Conservation (phyloP, 169 alveolate genomes). For the Plasmodium chabaudi region DNA sequence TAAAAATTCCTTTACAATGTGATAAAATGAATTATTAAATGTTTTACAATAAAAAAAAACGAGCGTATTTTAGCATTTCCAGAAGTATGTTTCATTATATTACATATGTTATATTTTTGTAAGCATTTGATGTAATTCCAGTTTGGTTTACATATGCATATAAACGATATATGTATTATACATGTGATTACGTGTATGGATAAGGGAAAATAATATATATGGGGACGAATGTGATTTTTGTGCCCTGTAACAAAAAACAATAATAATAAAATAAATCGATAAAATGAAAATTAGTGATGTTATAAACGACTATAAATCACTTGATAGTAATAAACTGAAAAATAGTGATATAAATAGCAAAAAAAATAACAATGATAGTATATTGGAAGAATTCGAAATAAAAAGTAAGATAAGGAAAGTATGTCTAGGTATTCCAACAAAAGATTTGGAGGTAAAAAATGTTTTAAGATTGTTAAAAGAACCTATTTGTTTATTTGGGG, state of each 20-base stretch:
- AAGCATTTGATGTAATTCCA: too few species aligned
- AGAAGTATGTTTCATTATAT: too few species aligned
- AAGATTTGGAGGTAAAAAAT: slow-evolving; percentile 79
- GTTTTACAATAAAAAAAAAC: too few species aligned
- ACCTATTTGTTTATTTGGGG: slow-evolving; percentile 87
- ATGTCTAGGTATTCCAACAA: slow-evolving; percentile 83
- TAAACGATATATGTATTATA: neutral
- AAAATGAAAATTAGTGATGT: slow-evolving; percentile 70
- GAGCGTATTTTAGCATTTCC: too few species aligned
- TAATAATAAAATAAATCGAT: neutral
- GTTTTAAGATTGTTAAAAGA: slow-evolving; percentile 83
- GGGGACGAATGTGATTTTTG: too few species aligned
- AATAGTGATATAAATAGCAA: slow-evolving; percentile 62
- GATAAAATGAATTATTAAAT: too few species aligned
- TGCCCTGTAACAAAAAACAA: too few species aligned
- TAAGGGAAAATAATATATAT: neutral
- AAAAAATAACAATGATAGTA: slow-evolving; percentile 66
- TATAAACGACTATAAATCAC: slow-evolving; percentile 33
- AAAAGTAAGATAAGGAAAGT: slow-evolving; percentile 81
- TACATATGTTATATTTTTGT: too few species aligned
- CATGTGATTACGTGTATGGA: neutral
- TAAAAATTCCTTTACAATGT: too few species aligned
- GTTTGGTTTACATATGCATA: neutral
- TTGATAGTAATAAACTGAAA: slow-evolving; percentile 55
- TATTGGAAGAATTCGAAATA: slow-evolving; percentile 83